A percentile compares a stretch with the other conserved stretches of the same genome.
Evolutionary conservation across 2,329 filamentous ascomycete species (phyloP).

Genomic region (Chalaropsis ovoidea): DNA sequence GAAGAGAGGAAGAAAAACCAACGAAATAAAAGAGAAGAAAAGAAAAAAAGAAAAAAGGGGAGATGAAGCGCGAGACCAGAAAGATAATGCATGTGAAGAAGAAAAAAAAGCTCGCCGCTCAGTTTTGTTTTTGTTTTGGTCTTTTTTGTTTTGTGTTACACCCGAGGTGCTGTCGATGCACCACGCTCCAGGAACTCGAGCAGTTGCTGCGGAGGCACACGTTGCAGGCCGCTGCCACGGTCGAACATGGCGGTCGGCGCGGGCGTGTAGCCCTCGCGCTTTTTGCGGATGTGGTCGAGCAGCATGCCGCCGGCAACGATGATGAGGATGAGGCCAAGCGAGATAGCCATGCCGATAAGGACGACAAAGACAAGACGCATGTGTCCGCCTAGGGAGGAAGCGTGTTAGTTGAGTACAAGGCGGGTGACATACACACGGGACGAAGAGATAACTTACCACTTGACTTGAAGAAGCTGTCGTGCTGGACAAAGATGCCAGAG

Average conservation of each 20-base stretch:
- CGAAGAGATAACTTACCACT: slow-evolving; percentile 42
- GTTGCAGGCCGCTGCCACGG: slow-evolving; percentile 47
- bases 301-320: slow-evolving; percentile 65
- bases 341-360: slow-evolving; percentile 68
- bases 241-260: slow-evolving; percentile 59
- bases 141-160: slow-evolving; percentile 2
- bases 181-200: slow-evolving; percentile 44
- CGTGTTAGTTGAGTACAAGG: slow-evolving; percentile 27
- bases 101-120: not conserved
- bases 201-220: slow-evolving; percentile 52
- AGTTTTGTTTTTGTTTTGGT: slow-evolving; percentile 1
- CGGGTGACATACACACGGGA: no score
- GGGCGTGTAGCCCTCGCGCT: slow-evolving; percentile 68
- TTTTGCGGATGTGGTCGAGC: slow-evolving; percentile 65
- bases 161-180: slow-evolving; percentile 42
- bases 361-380: slow-evolving; percentile 68
- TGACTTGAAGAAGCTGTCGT: slow-evolving; percentile 61
- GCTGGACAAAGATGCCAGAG: slow-evolving; percentile 72
- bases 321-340: slow-evolving; percentile 65
- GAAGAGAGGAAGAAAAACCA: slow-evolving; percentile 13
- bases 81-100: not conserved
- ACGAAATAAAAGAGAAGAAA: slow-evolving; percentile 6
- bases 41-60: slow-evolving; percentile 9
- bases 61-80: slow-evolving; percentile 1
- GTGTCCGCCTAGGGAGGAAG: slow-evolving; percentile 38